These are phyloP conservation scores for Ustilago nuda DNA, from an alignment of 1,284 basidiomycete genomes.

Conservation along the genomic window DNA sequence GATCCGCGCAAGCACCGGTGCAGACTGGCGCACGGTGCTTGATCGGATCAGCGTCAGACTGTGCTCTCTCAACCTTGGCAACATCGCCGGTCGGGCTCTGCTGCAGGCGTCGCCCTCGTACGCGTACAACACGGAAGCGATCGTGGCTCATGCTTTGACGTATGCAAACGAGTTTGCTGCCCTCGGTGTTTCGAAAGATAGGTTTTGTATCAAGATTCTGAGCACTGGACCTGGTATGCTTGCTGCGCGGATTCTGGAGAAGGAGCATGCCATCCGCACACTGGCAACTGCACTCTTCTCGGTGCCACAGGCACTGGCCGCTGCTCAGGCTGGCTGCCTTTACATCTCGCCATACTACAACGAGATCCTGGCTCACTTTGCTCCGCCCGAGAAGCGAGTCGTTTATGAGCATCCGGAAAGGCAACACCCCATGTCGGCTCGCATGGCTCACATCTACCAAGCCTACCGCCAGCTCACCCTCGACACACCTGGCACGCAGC, in stretches of 20 bases:
- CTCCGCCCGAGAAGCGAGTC: conserved; percentile 11
- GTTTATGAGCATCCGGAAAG: conserved; percentile 25
- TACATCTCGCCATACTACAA: conserved; percentile 69
- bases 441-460: conserved; percentile 46
- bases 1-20: conserved; percentile 23
- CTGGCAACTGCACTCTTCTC: conserved; percentile 68
- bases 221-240: conserved; percentile 67
- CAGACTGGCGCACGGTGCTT: conserved; percentile 31
- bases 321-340: conserved; percentile 66
- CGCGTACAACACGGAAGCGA: conserved; percentile 29
- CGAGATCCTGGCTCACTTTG: conserved; percentile 66
- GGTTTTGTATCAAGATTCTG: conserved; percentile 69
- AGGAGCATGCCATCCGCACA: conserved; percentile 64
- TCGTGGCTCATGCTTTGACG: conserved; percentile 31
- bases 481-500: not conserved
- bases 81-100: conserved; percentile 31
- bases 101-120: conserved; percentile 32
- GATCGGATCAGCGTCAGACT: conserved; percentile 33
- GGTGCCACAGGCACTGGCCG: conserved; percentile 68
- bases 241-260: conserved; percentile 53
- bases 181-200: conserved; percentile 42
- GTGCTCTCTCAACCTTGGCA: conserved; percentile 31
- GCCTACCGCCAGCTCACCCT: conserved; percentile 25
- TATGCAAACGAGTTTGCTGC: conserved; percentile 33
- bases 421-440: conserved; percentile 41